These are phyloP conservation scores for Picochlorum sp. DNA, from an alignment of 139 green algal species.

Conservation along the genomic window DNA sequence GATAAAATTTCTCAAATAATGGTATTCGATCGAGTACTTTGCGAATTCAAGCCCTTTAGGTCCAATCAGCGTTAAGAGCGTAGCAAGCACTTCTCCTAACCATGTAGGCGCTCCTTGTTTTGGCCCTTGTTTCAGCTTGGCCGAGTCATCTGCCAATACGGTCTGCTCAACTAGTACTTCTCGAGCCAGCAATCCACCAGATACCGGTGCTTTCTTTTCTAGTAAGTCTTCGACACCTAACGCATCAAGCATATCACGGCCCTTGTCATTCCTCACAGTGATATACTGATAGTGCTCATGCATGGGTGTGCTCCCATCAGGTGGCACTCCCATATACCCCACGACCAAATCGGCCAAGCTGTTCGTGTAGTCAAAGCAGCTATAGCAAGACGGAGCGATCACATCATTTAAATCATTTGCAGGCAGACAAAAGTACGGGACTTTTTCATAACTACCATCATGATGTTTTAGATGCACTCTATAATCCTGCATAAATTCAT, in stretches of 20 bases:
- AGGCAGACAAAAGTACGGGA: constrained; percentile 95
- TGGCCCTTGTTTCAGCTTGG: constrained; percentile 69
- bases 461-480: constrained; percentile 73
- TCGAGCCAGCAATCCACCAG: constrained; percentile 36
- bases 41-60: constrained; percentile 95
- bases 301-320: constrained; percentile 60
- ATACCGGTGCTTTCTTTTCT: constrained; percentile 32
- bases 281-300: constrained; percentile 82
- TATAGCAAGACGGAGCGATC: constrained; percentile 88
- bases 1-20: constrained; percentile 83
- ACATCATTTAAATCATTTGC: constrained; percentile 87
- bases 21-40: constrained; percentile 91
- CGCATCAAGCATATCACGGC: constrained; percentile 64
- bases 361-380: constrained; percentile 97
- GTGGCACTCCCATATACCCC: constrained; percentile 93
- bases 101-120: constrained; percentile 60
- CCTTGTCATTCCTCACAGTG: constrained; percentile 75
- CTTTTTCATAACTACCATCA: constrained; percentile 77
- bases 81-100: constrained; percentile 72
- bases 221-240: constrained; percentile 15
- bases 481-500: constrained; percentile 89
- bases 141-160: constrained; percentile 83
- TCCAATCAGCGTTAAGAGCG: constrained; percentile 60
- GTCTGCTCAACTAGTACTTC: constrained; percentile 80
- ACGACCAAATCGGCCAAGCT: constrained; percentile 83